Conservation (phyloP, 345 rosid species). For the Stellera chamaejasme region DNA sequence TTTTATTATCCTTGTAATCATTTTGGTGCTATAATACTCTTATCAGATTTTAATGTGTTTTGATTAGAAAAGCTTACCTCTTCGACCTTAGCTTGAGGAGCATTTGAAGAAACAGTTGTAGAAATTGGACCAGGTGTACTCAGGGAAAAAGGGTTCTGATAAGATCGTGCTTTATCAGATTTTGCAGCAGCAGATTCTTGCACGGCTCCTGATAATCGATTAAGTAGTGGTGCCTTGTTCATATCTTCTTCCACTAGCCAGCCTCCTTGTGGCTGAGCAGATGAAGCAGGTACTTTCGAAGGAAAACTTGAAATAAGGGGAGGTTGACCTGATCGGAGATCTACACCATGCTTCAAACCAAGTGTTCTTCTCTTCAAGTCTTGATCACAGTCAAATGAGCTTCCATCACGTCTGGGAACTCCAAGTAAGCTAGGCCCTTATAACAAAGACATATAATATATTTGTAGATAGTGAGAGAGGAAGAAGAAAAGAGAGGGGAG, state of each 20-base stretch:
- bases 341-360: conserved; percentile 34
- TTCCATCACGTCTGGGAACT: conserved; percentile 61
- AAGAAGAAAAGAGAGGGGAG: neutral
- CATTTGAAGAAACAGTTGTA: conserved; percentile 27
- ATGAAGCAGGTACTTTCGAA: conserved; percentile 29
- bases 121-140: conserved; percentile 30
- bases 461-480: neutral
- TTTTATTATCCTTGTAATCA: too few relatives aligned
- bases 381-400: conserved; percentile 23
- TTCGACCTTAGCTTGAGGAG: conserved; percentile 53
- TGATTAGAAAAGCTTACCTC: conserved; percentile 33
- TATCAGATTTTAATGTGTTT: too few relatives aligned
- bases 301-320: conserved; percentile 58
- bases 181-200: conserved; percentile 41
- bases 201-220: conserved; percentile 19
- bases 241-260: conserved; percentile 66
- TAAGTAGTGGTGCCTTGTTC: conserved; percentile 19
- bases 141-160: conserved; percentile 35
- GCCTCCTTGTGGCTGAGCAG: conserved; percentile 50
- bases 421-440: conserved; percentile 90
- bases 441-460: conserved; percentile 14
- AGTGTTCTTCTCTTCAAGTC: conserved; percentile 29
- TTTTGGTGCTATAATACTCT: too few relatives aligned
- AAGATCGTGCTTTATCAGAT: conserved; percentile 36
- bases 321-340: conserved; percentile 58